Percentiles rank a stretch among this genome's conserved stretches.
Evolutionary conservation across 2,329 filamentous ascomycete species (phyloP).

Genomic region (Delphinella strobiligena): DNA sequence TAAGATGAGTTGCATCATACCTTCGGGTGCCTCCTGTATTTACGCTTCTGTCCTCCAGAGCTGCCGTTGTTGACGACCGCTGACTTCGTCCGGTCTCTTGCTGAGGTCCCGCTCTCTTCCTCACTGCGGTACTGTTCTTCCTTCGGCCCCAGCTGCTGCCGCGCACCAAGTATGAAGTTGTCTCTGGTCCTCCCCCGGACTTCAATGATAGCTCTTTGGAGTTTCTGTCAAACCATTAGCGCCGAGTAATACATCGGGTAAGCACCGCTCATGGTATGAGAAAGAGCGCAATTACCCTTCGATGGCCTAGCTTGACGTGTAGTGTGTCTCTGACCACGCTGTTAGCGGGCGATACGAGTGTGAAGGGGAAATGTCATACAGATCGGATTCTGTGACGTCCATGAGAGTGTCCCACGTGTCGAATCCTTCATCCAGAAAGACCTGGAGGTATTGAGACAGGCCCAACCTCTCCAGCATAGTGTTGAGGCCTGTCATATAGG

Average conservation of each 20-base stretch:
- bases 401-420: conserved; percentile 75
- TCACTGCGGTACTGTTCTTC: conserved; percentile 46
- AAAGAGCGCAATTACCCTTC: conserved; percentile 50
- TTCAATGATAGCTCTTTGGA: conserved; percentile 73
- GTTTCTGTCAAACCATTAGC: conserved; percentile 42
- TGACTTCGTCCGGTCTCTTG: conserved; percentile 29
- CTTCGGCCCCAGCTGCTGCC: conserved; percentile 20
- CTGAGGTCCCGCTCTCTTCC: conserved; percentile 37
- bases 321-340: conserved; percentile 47
- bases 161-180: conserved; percentile 6
- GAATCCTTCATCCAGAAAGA: conserved; percentile 67
- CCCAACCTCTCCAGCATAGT: conserved; percentile 62
- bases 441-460: conserved; percentile 62
- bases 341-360: neutral
- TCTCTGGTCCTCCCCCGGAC: conserved; percentile 36
- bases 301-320: conserved; percentile 68
- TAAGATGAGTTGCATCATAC: conserved; percentile 27
- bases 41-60: conserved; percentile 45
- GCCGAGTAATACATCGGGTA: neutral
- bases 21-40: conserved; percentile 69
- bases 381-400: conserved; percentile 73
- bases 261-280: conserved; percentile 1
- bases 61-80: neutral
- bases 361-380: conserved; percentile 40
- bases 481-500: conserved; percentile 55